phyloP scores from a whole-genome alignment of 139 green algal species.

The Coccomyxa sp. region DNA sequence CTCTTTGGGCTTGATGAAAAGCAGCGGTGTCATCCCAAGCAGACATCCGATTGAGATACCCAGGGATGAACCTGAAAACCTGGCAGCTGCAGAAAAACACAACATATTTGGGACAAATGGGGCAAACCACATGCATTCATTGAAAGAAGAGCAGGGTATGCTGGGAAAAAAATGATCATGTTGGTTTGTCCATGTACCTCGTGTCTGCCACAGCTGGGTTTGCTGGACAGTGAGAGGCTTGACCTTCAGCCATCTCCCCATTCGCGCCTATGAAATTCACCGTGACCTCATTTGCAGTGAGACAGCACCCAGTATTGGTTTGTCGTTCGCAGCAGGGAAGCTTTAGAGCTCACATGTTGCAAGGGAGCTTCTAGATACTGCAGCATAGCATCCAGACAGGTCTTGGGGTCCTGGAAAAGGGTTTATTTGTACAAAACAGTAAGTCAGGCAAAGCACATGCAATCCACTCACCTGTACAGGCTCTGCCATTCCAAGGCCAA shows the following conservation, averaged over 20 bases:
- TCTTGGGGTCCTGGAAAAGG: background rate
- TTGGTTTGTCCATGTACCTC: background rate
- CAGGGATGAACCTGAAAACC: slow-evolving; percentile 38
- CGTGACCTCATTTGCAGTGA: background rate
- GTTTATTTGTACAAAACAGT: background rate
- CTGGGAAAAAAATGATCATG: background rate
- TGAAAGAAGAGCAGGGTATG: background rate
- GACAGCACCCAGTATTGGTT: background rate
- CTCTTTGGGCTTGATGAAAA: slow-evolving; percentile 20
- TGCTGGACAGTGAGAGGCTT: background rate
- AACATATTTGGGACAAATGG: background rate
- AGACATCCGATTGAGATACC: slow-evolving; percentile 63
- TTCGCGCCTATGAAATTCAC: no score
- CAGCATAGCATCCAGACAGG: background rate
- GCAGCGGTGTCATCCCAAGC: slow-evolving; percentile 56
- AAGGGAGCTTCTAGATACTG: background rate
- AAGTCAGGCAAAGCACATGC: background rate
- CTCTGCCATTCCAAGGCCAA: slow-evolving; percentile 53
- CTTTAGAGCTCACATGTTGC: background rate
- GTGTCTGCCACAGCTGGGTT: background rate
- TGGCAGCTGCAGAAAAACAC: slow-evolving; percentile 28
- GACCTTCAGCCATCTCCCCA: background rate
- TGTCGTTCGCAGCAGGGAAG: background rate
- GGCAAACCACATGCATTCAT: background rate
- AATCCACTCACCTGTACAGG: slow-evolving; percentile 40